Base-by-base conservation (phyloP, 371 early-diverging fungal species). In the Mortierella sp. region DNA sequence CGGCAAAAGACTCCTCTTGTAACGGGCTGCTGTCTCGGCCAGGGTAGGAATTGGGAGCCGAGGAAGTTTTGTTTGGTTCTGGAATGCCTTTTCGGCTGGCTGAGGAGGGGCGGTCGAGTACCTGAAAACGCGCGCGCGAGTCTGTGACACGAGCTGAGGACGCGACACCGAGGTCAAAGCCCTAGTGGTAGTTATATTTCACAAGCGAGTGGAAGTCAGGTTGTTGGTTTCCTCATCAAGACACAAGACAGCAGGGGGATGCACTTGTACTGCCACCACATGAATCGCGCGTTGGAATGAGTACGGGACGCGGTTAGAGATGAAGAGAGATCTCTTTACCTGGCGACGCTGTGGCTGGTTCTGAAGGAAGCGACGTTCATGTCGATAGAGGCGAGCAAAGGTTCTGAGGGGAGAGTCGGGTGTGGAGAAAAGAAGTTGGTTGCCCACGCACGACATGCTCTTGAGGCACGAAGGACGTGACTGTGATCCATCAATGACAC, bases 31-130 rank as follows among this genome's bases (percentile, higher is more conserved):
- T 0, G 96, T 94, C 34, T 85, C 87, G 43, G 90, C 64, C 12
- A 96, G 81, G 0, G 86, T 67, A 7, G 96, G 96, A 60, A 96
- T 87, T 17, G 96, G 96, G 12, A 95, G 85, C 6, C 92, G 89
- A 16, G 95, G 94, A 12, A 96, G 70, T 27, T 60, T 78, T 24
- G 63, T 46, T 74, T 96, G 96, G 69, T 90, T 86, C n/a, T 83
- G 81, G 67, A 96, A 95, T 3, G 95, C 90, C 27, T 60, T 60
- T 17, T 62, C 73, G 28, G 58, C 40, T 1, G 57, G 41, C 5
- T 47, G 63, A 34, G 58, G 51, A 16, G 63, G 49, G 16, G 72
- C 56, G 34, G 60, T 59, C 10, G 72, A 73, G 53, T 73, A 67
- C 17, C 27, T 37, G 24, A 60, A 56, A n/a, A 41, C 49, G 19